A percentile compares a stretch with the other conserved stretches of the same genome.
Conservation (phyloP, 345 rosid species). For the Streptanthus diversifolius region DNA sequence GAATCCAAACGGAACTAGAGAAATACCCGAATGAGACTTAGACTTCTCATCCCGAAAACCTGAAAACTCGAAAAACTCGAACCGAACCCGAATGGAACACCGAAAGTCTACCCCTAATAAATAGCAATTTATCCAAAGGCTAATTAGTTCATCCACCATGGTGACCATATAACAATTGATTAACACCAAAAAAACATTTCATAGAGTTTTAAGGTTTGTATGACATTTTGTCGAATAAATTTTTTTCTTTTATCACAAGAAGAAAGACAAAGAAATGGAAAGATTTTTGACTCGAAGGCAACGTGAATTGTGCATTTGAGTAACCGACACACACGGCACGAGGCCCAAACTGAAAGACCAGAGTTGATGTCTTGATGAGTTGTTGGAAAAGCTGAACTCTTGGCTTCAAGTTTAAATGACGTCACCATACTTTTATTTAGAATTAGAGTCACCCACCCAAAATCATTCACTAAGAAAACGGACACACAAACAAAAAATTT, state of each 20-base stretch:
- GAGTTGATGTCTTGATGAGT: neutral
- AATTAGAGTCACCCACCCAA: conserved; percentile 25
- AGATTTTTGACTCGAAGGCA: conserved; percentile 18
- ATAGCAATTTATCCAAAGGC: neutral
- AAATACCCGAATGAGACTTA: too few relatives aligned
- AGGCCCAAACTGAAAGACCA: conserved; percentile 20
- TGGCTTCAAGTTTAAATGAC: conserved; percentile 16
- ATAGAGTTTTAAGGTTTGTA: too few relatives aligned
- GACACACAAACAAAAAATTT: neutral
- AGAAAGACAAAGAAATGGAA: neutral
- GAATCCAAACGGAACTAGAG: too few relatives aligned
- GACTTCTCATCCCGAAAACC: too few relatives aligned
- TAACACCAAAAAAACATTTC: neutral
- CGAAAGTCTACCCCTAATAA: too few relatives aligned
- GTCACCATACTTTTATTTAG: conserved; percentile 17
- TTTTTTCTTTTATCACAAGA: neutral
- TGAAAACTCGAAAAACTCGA: too few relatives aligned
- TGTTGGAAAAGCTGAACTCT: conserved; percentile 28
- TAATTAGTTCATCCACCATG: neutral
- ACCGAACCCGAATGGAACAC: too few relatives aligned
- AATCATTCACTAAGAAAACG: neutral
- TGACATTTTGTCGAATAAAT: neutral
- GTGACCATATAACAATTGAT: neutral
- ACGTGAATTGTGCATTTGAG: conserved; percentile 25
- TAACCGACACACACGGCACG: conserved; percentile 29